These are phyloP conservation scores for Sphagnurus paluster DNA, from an alignment of 1,284 basidiomycete species.

Conservation along the genomic window DNA sequence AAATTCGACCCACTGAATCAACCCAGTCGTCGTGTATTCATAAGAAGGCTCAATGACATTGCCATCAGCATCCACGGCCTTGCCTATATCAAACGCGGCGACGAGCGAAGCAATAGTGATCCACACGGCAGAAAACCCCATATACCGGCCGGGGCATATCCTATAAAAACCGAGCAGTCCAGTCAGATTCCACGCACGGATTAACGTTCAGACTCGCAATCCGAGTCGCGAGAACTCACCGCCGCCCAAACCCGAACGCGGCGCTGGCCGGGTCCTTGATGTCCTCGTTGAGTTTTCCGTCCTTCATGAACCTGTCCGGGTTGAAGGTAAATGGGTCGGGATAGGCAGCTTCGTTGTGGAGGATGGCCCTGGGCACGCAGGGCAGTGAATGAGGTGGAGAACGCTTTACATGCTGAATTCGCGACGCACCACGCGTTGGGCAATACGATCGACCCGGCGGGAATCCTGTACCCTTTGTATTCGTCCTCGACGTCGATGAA, in stretches of 20 bases:
- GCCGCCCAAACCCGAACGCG: slow-evolving; percentile 22
- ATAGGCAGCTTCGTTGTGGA: slow-evolving; percentile 36
- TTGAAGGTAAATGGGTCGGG: slow-evolving; percentile 37
- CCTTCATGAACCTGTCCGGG: slow-evolving; percentile 35
- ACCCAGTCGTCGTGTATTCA: slow-evolving; percentile 22
- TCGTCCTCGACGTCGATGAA: slow-evolving; percentile 29
- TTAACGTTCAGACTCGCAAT: no score
- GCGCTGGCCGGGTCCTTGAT: slow-evolving; percentile 18
- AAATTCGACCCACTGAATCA: slow-evolving; percentile 24
- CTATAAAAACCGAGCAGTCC: slow-evolving; percentile 1
- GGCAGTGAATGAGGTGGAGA: neutral
- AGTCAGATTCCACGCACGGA: neutral
- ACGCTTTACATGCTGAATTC: neutral
- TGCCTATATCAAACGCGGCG: slow-evolving; percentile 34
- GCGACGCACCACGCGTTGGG: slow-evolving; percentile 31
- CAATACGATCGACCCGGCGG: slow-evolving; percentile 32
- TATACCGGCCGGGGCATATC: slow-evolving; percentile 34
- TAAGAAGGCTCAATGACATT: slow-evolving; percentile 25
- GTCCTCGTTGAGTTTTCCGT: slow-evolving; percentile 15
- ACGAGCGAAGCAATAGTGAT: slow-evolving; percentile 38
- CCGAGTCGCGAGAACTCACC: no score
- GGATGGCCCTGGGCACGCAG: slow-evolving; percentile 32
- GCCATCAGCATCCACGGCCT: slow-evolving; percentile 28
- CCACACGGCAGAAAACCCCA: slow-evolving; percentile 36
- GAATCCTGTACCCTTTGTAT: slow-evolving; percentile 37